Base-by-base conservation (phyloP, 495 filamentous ascomycete species). In the Chaetomidium leptoderma region DNA sequence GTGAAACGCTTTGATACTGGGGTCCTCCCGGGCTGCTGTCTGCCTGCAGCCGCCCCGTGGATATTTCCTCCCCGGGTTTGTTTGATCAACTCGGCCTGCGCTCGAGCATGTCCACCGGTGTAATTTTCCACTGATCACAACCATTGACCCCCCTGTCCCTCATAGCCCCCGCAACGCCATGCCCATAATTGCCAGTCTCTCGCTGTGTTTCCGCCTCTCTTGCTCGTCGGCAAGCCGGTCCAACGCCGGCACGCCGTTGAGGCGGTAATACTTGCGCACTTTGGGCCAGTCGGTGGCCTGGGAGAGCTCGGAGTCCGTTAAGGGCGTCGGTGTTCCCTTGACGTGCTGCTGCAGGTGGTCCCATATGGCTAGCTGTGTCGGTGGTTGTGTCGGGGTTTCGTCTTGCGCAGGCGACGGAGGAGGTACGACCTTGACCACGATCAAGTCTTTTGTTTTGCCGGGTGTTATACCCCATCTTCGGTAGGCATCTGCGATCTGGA, bases 401-500 rank as follows among this genome's bases (percentile, higher is more conserved):
- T 54, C 58, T 46, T 47, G 46, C 11, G 47, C 24, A 4, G 16
- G 14, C 10, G 27, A 24, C 35, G 55, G 13, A 0, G 55, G 36
- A 57, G 52, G 6, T 60, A 65, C 11, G 56, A 97, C 76, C 72
- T 96, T 97, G 58, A 96, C 78, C 40, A 87, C 81, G 48, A 96
- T 72, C 16, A 98, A 70, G 60, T 81, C 70, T 29, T 79, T 83
- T 7, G 87, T 96, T 26, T 60, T 65, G 16, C 74, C 75, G 29
- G 89, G 81, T 2, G 78, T 68, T 55, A 97, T 86, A 42, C 93
- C 93, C 66, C 93, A 95, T 54, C 85, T 85, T 26, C 89, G 85
- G 73, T 96, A 96, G 6, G 90, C 85, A 62, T 96, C 90, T 40
- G 90, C 81, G 63, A 98, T 97, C 91, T 96, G 65, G 21, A 42